phyloP scores from a whole-genome alignment of 192 early-diverging fungal genomes.

The Kickxella alabastrina region DNA sequence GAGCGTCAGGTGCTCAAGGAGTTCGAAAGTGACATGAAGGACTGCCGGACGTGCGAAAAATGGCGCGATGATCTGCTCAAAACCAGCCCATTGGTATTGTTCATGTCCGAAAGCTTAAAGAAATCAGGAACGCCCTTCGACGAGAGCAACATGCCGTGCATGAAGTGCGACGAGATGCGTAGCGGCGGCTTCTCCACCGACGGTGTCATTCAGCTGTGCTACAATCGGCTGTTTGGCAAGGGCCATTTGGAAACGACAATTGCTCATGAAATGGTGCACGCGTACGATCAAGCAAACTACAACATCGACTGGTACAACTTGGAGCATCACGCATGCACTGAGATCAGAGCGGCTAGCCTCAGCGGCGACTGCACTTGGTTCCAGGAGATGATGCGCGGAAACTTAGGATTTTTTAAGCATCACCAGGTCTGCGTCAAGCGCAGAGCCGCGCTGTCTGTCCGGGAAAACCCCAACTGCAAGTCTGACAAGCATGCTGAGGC shows the following conservation, averaged over 20 bases:
- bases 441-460: slow-evolving; percentile 75
- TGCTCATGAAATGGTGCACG: slow-evolving; percentile 90
- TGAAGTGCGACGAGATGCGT: slow-evolving; percentile 74
- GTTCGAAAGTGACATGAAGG: slow-evolving; percentile 50
- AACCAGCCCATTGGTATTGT: slow-evolving; percentile 70
- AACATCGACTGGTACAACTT: slow-evolving; percentile 71
- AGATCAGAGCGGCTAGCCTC: slow-evolving; percentile 74
- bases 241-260: slow-evolving; percentile 88
- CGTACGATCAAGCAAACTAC: slow-evolving; percentile 73
- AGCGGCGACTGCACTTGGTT: slow-evolving; percentile 76
- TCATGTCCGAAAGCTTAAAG: slow-evolving; percentile 78
- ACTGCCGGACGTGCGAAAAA: slow-evolving; percentile 67
- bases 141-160: slow-evolving; percentile 66
- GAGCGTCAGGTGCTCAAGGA: slow-evolving; percentile 29
- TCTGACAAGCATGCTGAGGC: slow-evolving; percentile 74
- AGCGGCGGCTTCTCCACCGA: slow-evolving; percentile 85
- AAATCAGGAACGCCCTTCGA: slow-evolving; percentile 62
- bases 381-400: slow-evolving; percentile 63
- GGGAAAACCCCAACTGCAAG: slow-evolving; percentile 71
- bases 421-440: slow-evolving; percentile 86
- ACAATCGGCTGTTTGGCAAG: slow-evolving; percentile 74
- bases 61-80: slow-evolving; percentile 75
- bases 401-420: slow-evolving; percentile 69
- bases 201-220: slow-evolving; percentile 79
- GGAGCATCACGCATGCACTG: slow-evolving; percentile 77